Evolutionary conservation across 2,329 filamentous ascomycete genomes (phyloP).

Genomic region (Xylariaceae sp.): DNA sequence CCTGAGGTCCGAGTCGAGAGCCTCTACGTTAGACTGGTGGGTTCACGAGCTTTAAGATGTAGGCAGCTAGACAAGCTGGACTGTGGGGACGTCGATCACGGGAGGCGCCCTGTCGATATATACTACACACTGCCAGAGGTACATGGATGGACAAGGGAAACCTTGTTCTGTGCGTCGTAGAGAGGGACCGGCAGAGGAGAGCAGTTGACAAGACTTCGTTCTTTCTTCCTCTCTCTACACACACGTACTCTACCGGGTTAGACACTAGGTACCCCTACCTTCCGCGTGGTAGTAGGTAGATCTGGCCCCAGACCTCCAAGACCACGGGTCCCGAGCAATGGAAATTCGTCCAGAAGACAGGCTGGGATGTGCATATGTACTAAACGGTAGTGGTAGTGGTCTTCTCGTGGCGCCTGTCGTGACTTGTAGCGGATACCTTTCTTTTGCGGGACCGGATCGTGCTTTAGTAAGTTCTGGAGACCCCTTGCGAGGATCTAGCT

Average conservation of each 20-base stretch:
- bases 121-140: conserved; percentile 25
- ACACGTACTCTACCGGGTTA: neutral
- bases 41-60: conserved; percentile 24
- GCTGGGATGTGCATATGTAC: too few relatives aligned
- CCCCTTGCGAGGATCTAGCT: conserved; percentile 23
- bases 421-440: conserved; percentile 20
- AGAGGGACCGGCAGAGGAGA: conserved; percentile 1
- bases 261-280: neutral
- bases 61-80: conserved; percentile 14
- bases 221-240: neutral
- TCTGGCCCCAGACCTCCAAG: neutral
- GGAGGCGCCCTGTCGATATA: conserved; percentile 32
- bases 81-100: conserved; percentile 34
- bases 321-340: neutral
- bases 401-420: conserved; percentile 17
- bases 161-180: conserved; percentile 21
- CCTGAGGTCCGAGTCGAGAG: neutral
- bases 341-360: neutral
- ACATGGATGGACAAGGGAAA: conserved; percentile 21
- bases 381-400: neutral
- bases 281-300: neutral
- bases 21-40: conserved; percentile 8
- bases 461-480: conserved; percentile 21
- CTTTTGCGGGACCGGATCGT: conserved; percentile 14
- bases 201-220: neutral